Conservation (phyloP, 371 early-diverging fungal species). For the Globomyces sp. region DNA sequence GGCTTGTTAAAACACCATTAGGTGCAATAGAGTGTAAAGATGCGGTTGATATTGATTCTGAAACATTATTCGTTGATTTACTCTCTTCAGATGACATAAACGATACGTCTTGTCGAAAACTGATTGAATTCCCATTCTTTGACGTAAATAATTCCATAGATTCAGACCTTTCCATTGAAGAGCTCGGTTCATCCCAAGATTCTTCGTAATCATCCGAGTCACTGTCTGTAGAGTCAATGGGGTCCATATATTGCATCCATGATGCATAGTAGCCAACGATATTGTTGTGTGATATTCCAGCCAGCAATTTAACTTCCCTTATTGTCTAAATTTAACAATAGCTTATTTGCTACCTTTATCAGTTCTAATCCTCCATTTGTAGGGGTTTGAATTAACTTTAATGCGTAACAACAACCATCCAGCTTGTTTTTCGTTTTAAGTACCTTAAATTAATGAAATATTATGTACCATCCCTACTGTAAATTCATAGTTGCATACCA, state of each 20-base stretch:
- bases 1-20: neutral
- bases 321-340: conserved; percentile 49
- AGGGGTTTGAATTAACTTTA: conserved; percentile 63
- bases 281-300: conserved; percentile 83
- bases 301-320: conserved; percentile 87
- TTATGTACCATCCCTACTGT: too few species aligned
- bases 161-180: neutral
- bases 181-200: neutral
- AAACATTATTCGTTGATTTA: neutral
- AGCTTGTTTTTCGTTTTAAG: conserved; percentile 71
- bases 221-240: neutral
- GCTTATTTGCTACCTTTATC: conserved; percentile 11
- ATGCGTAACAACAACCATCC: conserved; percentile 85
- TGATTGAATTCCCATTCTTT: neutral
- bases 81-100: neutral
- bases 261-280: conserved; percentile 91
- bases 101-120: neutral
- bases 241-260: conserved; percentile 79
- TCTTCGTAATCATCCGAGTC: conserved; percentile 1
- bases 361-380: conserved; percentile 38
- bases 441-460: conserved; percentile 50
- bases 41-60: neutral
- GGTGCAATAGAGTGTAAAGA: neutral
- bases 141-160: neutral
- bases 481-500: conserved; percentile 45